Percentiles rank a stretch among this genome's conserved stretches.
Conservation (phyloP, 495 filamentous ascomycete genomes). For the Staphylotrichum longicolle region DNA sequence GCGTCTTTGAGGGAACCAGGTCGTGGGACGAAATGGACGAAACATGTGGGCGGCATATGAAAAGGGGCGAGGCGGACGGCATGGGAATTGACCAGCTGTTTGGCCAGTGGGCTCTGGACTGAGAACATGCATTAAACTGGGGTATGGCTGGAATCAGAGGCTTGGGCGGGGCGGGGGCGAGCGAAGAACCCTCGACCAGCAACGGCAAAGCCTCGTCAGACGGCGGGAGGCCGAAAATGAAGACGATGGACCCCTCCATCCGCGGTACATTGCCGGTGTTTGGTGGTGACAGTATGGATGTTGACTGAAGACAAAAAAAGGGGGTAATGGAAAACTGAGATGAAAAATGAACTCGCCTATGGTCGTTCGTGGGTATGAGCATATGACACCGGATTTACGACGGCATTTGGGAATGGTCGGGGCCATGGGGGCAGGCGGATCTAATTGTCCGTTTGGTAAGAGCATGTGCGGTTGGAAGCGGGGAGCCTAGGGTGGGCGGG, state of each 20-base stretch:
- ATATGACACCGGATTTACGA: slow-evolving; percentile 8
- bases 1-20: slow-evolving; percentile 63
- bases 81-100: slow-evolving; percentile 50
- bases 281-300: slow-evolving; percentile 28
- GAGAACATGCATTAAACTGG: slow-evolving; percentile 62
- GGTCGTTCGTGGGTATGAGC: background rate
- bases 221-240: slow-evolving; percentile 21
- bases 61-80: slow-evolving; percentile 56
- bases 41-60: slow-evolving; percentile 88
- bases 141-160: too few relatives aligned
- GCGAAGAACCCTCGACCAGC: slow-evolving; percentile 21
- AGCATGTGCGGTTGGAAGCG: background rate
- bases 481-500: background rate
- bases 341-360: background rate
- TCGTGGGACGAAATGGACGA: slow-evolving; percentile 87
- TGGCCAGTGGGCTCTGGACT: slow-evolving; percentile 57
- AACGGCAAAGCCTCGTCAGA: slow-evolving; percentile 23
- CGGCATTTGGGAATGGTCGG: slow-evolving; percentile 1
- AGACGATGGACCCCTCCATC: slow-evolving; percentile 40
- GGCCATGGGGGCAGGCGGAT: background rate
- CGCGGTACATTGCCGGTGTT: slow-evolving; percentile 31
- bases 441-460: background rate
- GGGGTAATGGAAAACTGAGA: background rate
- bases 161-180: slow-evolving; percentile 26
- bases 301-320: slow-evolving; percentile 24